Conservation (phyloP, 495 filamentous ascomycete species). For the Podospora australis region DNA sequence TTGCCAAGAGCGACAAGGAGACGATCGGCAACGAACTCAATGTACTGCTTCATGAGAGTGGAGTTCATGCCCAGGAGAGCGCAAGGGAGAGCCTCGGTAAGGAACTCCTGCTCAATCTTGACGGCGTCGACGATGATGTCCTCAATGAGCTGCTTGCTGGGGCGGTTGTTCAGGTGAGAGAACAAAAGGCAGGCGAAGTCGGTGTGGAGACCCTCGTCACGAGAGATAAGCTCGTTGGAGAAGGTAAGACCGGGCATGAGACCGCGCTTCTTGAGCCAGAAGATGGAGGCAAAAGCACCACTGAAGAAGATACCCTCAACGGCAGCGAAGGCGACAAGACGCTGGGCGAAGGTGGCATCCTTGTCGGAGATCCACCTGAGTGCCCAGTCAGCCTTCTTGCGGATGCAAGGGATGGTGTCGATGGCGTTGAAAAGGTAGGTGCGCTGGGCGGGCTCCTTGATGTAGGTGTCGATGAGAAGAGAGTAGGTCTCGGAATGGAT, state of each 20-base stretch:
- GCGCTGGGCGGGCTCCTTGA: conserved; percentile 96
- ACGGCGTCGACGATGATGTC: conserved; percentile 93
- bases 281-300: conserved; percentile 98
- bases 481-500: conserved; percentile 99
- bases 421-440: conserved; percentile 96
- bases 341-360: conserved; percentile 88
- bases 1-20: conserved; percentile 89
- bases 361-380: conserved; percentile 89
- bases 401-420: conserved; percentile 91
- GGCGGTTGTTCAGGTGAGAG: conserved; percentile 88
- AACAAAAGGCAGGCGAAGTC: conserved; percentile 97
- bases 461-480: conserved; percentile 97
- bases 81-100: conserved; percentile 88
- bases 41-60: conserved; percentile 97
- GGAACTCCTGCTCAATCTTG: conserved; percentile 92
- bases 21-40: conserved; percentile 97
- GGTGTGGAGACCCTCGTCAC: conserved; percentile 98
- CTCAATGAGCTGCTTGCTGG: conserved; percentile 69
- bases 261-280: conserved; percentile 99
- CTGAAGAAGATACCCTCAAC: conserved; percentile 99
- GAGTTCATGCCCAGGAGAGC: conserved; percentile 96
- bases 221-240: conserved; percentile 99
- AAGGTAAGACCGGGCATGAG: conserved; percentile 98
- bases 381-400: conserved; percentile 97
- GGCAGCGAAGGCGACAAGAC: conserved; percentile 93